phyloP scores from a whole-genome alignment of 495 filamentous ascomycete genomes.

The Aspergillus asperescens region DNA sequence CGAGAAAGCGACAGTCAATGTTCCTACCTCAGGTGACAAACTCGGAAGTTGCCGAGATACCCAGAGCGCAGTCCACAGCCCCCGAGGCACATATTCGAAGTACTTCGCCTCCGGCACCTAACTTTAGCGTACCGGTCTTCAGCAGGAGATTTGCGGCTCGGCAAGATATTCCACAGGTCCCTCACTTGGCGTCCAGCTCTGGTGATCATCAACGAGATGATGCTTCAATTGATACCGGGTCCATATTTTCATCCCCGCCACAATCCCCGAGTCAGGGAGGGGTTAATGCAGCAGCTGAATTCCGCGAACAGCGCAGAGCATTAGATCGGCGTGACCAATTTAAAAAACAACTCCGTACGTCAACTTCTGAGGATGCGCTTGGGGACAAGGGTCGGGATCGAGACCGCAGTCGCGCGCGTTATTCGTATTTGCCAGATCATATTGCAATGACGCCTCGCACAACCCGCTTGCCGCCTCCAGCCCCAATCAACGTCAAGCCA shows the following conservation, averaged over 20 bases:
- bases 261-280: constrained; percentile 36
- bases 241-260: constrained; percentile 32
- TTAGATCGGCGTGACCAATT: constrained; percentile 1
- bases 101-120: constrained; percentile 41
- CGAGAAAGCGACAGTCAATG: constrained; percentile 26
- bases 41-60: constrained; percentile 17
- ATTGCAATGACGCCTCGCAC: background rate
- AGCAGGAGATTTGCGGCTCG: constrained; percentile 39
- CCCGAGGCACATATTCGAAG: constrained; percentile 29
- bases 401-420: constrained; percentile 13
- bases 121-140: constrained; percentile 49
- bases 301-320: constrained; percentile 16
- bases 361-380: constrained; percentile 35
- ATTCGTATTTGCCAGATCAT: constrained; percentile 24
- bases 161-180: constrained; percentile 15
- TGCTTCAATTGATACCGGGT: constrained; percentile 20
- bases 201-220: constrained; percentile 18
- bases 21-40: constrained; percentile 14
- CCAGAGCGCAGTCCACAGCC: constrained; percentile 25
- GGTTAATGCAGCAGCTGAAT: constrained; percentile 19
- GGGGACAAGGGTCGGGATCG: constrained; percentile 11
- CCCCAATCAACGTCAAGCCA: background rate
- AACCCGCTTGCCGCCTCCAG: background rate
- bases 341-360: constrained; percentile 25
- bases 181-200: constrained; percentile 16